phyloP scores from a whole-genome alignment of 2,329 filamentous ascomycete species.

The Colletotrichum viniferum region DNA sequence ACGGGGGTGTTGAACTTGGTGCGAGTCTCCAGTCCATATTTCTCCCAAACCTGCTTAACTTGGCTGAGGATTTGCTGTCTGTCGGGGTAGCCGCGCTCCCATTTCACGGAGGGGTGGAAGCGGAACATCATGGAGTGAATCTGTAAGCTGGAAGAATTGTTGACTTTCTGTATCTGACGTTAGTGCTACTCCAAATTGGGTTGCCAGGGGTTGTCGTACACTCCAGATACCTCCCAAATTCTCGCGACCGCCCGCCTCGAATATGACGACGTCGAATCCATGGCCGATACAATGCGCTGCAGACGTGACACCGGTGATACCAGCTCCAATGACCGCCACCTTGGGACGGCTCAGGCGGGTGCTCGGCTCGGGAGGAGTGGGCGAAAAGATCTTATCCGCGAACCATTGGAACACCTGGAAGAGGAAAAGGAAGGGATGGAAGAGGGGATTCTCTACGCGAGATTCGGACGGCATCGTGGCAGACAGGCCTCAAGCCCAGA shows the following conservation, averaged over 20 bases:
- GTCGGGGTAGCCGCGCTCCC: slow-evolving; percentile 77
- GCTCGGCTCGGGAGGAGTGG: slow-evolving; percentile 67
- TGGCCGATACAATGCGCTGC: slow-evolving; percentile 85
- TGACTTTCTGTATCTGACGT: slow-evolving; percentile 64
- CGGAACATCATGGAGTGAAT: slow-evolving; percentile 89
- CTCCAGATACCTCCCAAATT: slow-evolving; percentile 82
- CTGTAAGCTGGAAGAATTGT: slow-evolving; percentile 81
- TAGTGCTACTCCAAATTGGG: not conserved
- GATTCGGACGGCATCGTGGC: slow-evolving; percentile 35
- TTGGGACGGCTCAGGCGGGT: slow-evolving; percentile 64
- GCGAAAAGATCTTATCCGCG: slow-evolving; percentile 69
- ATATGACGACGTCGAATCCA: slow-evolving; percentile 82
- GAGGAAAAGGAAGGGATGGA: slow-evolving; percentile 63
- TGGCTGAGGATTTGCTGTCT: slow-evolving; percentile 77
- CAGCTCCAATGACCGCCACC: slow-evolving; percentile 72
- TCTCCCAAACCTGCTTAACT: slow-evolving; percentile 74
- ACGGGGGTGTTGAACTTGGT: slow-evolving; percentile 77
- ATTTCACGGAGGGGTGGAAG: slow-evolving; percentile 81
- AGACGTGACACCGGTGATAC: slow-evolving; percentile 76
- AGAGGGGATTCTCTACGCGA: slow-evolving; percentile 41
- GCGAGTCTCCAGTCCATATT: slow-evolving; percentile 71
- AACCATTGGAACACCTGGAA: slow-evolving; percentile 71
- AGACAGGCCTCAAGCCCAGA: not conserved
- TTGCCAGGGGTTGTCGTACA: slow-evolving; percentile 44
- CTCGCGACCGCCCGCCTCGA: slow-evolving; percentile 72